These are phyloP conservation scores for Ogataea corticis DNA, from an alignment of 805 yeast species.

Conservation along the genomic window DNA sequence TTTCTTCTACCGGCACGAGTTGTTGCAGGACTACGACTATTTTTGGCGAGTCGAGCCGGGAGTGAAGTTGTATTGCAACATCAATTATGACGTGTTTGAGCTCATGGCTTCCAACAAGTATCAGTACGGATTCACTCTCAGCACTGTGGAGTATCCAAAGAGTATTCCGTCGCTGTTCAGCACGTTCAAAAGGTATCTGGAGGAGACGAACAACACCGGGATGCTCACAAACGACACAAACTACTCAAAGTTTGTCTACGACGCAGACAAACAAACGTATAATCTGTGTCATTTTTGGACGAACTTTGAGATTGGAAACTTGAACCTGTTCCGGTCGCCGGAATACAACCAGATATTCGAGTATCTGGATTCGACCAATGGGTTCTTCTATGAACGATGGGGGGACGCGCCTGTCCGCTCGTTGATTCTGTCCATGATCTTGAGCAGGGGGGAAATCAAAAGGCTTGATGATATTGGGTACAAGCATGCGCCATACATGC, in stretches of 20 bases:
- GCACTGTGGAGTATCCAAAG: conserved; percentile 66
- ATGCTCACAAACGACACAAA: conserved; percentile 33
- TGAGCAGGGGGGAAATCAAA: conserved; percentile 68
- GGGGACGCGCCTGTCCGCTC: conserved; percentile 86
- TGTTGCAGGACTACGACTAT: conserved; percentile 70
- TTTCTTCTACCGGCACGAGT: conserved; percentile 71
- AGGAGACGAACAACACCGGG: conserved; percentile 37
- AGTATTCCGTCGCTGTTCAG: conserved; percentile 60
- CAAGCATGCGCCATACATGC: conserved; percentile 72
- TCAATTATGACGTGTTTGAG: conserved; percentile 71
- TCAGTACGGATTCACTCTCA: conserved; percentile 72
- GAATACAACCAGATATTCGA: conserved; percentile 68
- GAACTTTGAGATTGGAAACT: conserved; percentile 77
- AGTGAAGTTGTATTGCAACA: conserved; percentile 72
- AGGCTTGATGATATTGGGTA: conserved; percentile 80
- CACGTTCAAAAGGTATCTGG: conserved; percentile 37
- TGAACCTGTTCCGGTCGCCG: conserved; percentile 69
- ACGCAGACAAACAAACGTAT: conserved; percentile 59
- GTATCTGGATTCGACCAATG: conserved; percentile 72
- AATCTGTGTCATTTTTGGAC: conserved; percentile 89
- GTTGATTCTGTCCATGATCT: conserved; percentile 68
- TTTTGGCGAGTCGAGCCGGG: conserved; percentile 95
- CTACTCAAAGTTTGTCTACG: conserved; percentile 62
- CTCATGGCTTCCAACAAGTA: conserved; percentile 69
- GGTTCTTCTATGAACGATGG: conserved; percentile 89